Percentiles rank a stretch among this genome's conserved stretches.
These are phyloP conservation scores for Picea glauca DNA, from an alignment of 75 land plant species.

Conservation along the genomic window DNA sequence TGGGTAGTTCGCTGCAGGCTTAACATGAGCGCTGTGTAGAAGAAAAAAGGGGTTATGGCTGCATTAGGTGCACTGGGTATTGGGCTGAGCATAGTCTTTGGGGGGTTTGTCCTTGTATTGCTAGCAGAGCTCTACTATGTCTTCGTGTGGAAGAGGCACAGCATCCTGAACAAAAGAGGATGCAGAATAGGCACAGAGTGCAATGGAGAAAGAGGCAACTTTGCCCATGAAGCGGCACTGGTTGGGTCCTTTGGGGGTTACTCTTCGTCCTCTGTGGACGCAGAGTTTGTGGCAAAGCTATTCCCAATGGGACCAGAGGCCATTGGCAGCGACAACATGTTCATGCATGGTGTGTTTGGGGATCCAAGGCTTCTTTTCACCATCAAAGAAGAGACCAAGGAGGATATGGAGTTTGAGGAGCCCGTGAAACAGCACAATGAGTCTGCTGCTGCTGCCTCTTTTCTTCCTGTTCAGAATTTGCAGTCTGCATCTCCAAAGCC, in stretches of 20 bases:
- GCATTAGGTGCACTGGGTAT: slow-evolving; percentile 14
- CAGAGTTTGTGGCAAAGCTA: slow-evolving; percentile 12
- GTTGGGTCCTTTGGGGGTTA: slow-evolving; percentile 8
- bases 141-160: slow-evolving; percentile 15
- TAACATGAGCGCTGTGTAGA: too few relatives aligned
- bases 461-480: background rate
- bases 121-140: slow-evolving; percentile 17
- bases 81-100: slow-evolving; percentile 16
- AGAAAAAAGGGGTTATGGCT: background rate
- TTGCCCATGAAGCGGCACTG: background rate
- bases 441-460: background rate
- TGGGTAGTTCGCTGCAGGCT: too few relatives aligned
- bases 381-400: slow-evolving; percentile 20
- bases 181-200: background rate
- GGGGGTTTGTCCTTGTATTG: slow-evolving; percentile 9
- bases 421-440: background rate
- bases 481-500: background rate
- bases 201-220: background rate
- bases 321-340: background rate
- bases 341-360: slow-evolving; percentile 8
- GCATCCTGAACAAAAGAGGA: slow-evolving; percentile 5
- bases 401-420: slow-evolving; percentile 18
- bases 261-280: background rate
- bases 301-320: slow-evolving; percentile 7
- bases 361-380: slow-evolving; percentile 13